These are phyloP conservation scores for Rhizophora mangle DNA, from an alignment of 345 rosid species.

Conservation along the genomic window DNA sequence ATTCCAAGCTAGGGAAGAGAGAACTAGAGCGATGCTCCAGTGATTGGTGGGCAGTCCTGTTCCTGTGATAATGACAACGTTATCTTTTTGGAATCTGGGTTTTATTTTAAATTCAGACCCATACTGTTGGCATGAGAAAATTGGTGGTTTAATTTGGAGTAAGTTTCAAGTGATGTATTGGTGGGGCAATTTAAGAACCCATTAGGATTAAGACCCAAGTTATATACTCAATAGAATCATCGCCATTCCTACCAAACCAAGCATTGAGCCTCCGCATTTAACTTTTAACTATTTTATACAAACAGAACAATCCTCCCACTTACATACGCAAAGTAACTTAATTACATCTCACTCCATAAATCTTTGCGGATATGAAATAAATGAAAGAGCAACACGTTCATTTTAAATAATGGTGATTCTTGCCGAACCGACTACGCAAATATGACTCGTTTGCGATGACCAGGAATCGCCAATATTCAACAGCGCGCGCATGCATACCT, in stretches of 20 bases:
- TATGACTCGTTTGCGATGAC: too few relatives aligned
- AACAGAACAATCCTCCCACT: too few relatives aligned
- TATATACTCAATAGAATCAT: slow-evolving; percentile 7
- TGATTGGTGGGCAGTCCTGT: slow-evolving; percentile 3
- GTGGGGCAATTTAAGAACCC: slow-evolving; percentile 12
- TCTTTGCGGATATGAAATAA: not conserved
- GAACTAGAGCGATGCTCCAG: not conserved
- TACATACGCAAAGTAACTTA: not conserved
- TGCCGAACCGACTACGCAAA: too few relatives aligned
- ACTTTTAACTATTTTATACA: not conserved
- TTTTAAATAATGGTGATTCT: too few relatives aligned
- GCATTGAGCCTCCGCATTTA: not conserved
- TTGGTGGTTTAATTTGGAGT: slow-evolving; percentile 5
- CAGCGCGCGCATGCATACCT: too few relatives aligned
- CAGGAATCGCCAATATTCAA: too few relatives aligned
- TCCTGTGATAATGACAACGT: too few relatives aligned
- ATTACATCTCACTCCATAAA: too few relatives aligned
- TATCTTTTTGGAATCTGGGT: too few relatives aligned
- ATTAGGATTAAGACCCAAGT: slow-evolving; percentile 17
- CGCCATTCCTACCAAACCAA: slow-evolving; percentile 17
- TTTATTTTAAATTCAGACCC: slow-evolving; percentile 14
- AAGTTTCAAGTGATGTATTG: slow-evolving; percentile 7
- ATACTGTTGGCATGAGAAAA: slow-evolving; percentile 14
- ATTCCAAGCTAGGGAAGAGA: not conserved
- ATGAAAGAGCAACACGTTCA: too few relatives aligned